Evolutionary conservation across 805 yeast genomes (phyloP).

Genomic region (Wickerhamomyces bisporus): DNA sequence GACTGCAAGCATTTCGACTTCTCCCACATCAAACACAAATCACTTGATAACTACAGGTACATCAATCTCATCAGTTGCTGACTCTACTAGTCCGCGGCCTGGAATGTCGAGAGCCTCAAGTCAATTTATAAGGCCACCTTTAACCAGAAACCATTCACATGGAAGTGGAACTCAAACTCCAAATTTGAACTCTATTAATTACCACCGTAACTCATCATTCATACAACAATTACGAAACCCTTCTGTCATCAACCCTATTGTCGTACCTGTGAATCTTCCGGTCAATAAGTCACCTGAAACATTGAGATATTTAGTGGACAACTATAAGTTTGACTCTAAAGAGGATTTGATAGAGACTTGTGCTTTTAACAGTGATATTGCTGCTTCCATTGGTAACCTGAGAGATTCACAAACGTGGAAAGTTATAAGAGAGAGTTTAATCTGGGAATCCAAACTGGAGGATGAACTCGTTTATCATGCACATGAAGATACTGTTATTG

Average conservation of each 20-base stretch:
- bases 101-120: conserved; percentile 20
- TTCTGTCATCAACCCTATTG: conserved; percentile 18
- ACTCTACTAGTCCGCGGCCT: conserved; percentile 20
- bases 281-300: conserved; percentile 22
- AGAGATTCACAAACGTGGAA: conserved; percentile 64
- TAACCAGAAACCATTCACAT: conserved; percentile 16
- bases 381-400: conserved; percentile 42
- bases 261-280: conserved; percentile 21
- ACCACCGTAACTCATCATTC: background rate
- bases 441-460: conserved; percentile 24
- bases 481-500: conserved; percentile 2
- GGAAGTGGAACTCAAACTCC: conserved; percentile 1
- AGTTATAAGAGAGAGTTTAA: conserved; percentile 45
- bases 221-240: conserved; percentile 1
- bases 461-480: conserved; percentile 2
- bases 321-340: conserved; percentile 42
- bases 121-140: conserved; percentile 13
- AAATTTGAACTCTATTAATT: background rate
- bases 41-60: conserved; percentile 6
- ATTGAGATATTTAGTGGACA: conserved; percentile 43
- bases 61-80: conserved; percentile 8
- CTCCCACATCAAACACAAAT: conserved; percentile 7
- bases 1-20: conserved; percentile 8
- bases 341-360: conserved; percentile 46
- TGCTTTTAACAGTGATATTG: conserved; percentile 51